Evolutionary conservation across 1,284 basidiomycete species (phyloP).

Genomic region (Ustilago tritici): DNA sequence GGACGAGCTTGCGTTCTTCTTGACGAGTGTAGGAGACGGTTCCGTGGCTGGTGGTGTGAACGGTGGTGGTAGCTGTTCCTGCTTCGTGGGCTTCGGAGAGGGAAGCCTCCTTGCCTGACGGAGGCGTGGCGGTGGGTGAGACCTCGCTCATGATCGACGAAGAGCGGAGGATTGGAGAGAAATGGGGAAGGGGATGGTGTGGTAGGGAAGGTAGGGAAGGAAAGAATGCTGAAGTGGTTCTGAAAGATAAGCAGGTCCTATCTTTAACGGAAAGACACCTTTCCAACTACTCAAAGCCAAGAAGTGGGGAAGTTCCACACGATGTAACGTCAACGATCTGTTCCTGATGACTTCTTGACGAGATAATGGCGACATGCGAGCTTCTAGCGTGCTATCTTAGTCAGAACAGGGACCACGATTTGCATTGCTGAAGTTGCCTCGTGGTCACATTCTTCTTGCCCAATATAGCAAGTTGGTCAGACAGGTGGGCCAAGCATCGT

Average conservation of each 20-base stretch:
- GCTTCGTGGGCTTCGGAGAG: conserved; percentile 26
- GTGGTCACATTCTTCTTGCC: conserved; percentile 3
- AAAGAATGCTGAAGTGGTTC: too few species aligned
- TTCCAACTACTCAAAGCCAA: neutral
- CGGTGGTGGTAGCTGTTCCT: conserved; percentile 6
- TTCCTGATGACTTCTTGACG: neutral
- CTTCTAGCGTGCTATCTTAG: conserved; percentile 4
- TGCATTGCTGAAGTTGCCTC: conserved; percentile 18
- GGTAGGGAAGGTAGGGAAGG: neutral
- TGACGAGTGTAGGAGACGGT: conserved; percentile 44
- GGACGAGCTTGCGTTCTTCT: conserved; percentile 52
- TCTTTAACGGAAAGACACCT: neutral
- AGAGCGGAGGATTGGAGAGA: neutral
- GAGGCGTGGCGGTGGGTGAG: conserved; percentile 16
- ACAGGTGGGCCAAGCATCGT: neutral
- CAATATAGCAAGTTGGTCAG: neutral
- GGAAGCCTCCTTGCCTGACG: conserved; percentile 20
- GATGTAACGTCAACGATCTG: neutral
- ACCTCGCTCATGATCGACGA: conserved; percentile 24
- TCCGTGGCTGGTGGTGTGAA: conserved; percentile 23
- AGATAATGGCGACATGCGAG: conserved; percentile 13
- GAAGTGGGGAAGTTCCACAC: neutral
- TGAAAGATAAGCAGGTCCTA: neutral
- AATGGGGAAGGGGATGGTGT: neutral
- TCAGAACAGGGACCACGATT: conserved; percentile 10